These are phyloP conservation scores for Apiosordaria backusii DNA, from an alignment of 495 filamentous ascomycete genomes.

Conservation along the genomic window DNA sequence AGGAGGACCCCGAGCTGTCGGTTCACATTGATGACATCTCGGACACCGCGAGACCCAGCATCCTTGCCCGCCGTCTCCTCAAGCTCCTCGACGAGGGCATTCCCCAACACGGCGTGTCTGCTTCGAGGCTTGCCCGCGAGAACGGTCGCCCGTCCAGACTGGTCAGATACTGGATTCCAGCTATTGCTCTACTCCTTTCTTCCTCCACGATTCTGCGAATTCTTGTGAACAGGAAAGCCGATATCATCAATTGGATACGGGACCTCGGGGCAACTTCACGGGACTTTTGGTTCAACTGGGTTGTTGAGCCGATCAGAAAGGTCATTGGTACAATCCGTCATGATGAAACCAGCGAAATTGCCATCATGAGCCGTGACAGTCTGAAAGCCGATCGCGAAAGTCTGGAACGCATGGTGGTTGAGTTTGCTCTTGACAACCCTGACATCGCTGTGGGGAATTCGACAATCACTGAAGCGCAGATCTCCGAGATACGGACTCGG, in stretches of 20 bases:
- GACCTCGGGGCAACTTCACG: constrained; percentile 71
- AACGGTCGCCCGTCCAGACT: constrained; percentile 74
- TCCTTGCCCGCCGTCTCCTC: constrained; percentile 64
- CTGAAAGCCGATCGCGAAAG: constrained; percentile 84
- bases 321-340: constrained; percentile 89
- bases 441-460: constrained; percentile 42
- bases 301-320: constrained; percentile 76
- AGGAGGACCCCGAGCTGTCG: constrained; percentile 56
- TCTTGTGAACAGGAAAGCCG: constrained; percentile 62
- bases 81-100: constrained; percentile 58
- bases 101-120: constrained; percentile 54
- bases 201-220: constrained; percentile 79
- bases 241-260: constrained; percentile 70
- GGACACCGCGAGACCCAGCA: constrained; percentile 44
- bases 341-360: constrained; percentile 84
- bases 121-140: constrained; percentile 45
- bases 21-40: constrained; percentile 37
- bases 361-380: constrained; percentile 89
- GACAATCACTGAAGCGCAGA: constrained; percentile 53
- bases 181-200: constrained; percentile 62
- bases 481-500: constrained; percentile 65
- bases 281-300: constrained; percentile 96
- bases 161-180: constrained; percentile 84
- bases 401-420: constrained; percentile 94
- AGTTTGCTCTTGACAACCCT: constrained; percentile 81